These are phyloP conservation scores for Fraxinus floribunda DNA, from an alignment of 305 asterid genomes.

Conservation along the genomic window DNA sequence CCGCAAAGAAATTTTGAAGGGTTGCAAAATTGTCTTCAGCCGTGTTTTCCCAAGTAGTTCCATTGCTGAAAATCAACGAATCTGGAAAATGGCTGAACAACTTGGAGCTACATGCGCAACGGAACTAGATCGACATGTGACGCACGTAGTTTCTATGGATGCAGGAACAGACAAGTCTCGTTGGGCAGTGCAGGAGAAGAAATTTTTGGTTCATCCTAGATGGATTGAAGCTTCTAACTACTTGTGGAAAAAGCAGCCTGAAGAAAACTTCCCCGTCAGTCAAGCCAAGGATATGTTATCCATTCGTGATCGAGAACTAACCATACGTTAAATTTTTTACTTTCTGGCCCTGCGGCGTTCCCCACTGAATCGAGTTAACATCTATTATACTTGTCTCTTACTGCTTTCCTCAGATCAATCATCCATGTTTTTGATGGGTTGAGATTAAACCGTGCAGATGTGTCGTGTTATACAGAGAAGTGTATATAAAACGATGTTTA, in stretches of 20 bases:
- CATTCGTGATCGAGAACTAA: slow-evolving; percentile 4
- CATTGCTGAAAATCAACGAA: slow-evolving; percentile 50
- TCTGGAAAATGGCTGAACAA: slow-evolving; percentile 64
- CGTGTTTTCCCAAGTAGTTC: slow-evolving; percentile 53
- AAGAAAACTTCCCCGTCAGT: slow-evolving; percentile 56
- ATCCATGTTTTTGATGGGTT: not conserved
- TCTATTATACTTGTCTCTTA: not conserved
- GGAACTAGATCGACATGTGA: slow-evolving; percentile 48
- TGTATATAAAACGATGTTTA: too few species aligned
- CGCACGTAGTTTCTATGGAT: slow-evolving; percentile 66
- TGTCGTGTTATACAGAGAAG: too few species aligned
- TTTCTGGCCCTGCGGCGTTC: not conserved
- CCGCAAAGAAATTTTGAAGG: slow-evolving; percentile 49
- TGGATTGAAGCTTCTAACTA: slow-evolving; percentile 76
- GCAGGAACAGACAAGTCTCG: slow-evolving; percentile 59
- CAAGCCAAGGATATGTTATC: slow-evolving; percentile 29
- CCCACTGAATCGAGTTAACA: not conserved
- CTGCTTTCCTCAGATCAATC: not conserved
- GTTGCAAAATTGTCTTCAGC: slow-evolving; percentile 55
- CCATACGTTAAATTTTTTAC: not conserved
- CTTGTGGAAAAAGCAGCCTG: slow-evolving; percentile 70
- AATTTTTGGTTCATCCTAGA: slow-evolving; percentile 53
- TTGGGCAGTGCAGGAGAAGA: slow-evolving; percentile 49
- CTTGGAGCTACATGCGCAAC: slow-evolving; percentile 64
- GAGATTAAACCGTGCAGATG: not conserved